A percentile compares a stretch with the other conserved stretches of the same genome.
Evolutionary conservation across 805 yeast genomes (phyloP).

Genomic region (Candida piceae): DNA sequence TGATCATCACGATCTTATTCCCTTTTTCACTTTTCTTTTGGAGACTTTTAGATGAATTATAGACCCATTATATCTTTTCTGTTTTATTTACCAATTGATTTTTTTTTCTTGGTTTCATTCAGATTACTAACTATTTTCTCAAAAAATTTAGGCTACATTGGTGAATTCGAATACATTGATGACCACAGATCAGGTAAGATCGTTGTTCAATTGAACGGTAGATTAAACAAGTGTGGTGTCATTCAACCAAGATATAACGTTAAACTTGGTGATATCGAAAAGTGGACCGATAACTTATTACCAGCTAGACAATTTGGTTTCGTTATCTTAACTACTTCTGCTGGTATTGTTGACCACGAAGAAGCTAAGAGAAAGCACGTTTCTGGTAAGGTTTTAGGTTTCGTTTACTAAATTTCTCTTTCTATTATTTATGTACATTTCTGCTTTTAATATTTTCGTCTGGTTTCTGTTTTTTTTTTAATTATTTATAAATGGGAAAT

Average conservation of each 20-base stretch:
- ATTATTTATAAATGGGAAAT: too few relatives aligned
- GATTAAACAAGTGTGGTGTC: constrained; percentile 98
- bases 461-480: too few relatives aligned
- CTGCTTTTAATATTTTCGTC: too few relatives aligned
- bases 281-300: constrained; percentile 97
- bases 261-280: constrained; percentile 91
- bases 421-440: too few relatives aligned
- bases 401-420: constrained; percentile 70
- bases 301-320: constrained; percentile 99
- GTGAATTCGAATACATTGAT: constrained; percentile 97
- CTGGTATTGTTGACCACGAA: constrained; percentile 99
- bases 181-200: constrained; percentile 99
- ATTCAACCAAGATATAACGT: constrained; percentile 99
- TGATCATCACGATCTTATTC: too few relatives aligned
- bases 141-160: constrained; percentile 72
- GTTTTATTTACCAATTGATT: background rate
- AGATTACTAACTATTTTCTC: too few relatives aligned
- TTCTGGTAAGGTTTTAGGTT: constrained; percentile 98
- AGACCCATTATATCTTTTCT: background rate
- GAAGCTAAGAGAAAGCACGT: constrained; percentile 99
- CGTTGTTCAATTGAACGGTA: constrained; percentile 95
- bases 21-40: background rate
- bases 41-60: background rate
- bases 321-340: constrained; percentile 97
- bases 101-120: too few relatives aligned